Base-by-base conservation (phyloP, 75 land plant species). In the Pinus tabuliformis region DNA sequence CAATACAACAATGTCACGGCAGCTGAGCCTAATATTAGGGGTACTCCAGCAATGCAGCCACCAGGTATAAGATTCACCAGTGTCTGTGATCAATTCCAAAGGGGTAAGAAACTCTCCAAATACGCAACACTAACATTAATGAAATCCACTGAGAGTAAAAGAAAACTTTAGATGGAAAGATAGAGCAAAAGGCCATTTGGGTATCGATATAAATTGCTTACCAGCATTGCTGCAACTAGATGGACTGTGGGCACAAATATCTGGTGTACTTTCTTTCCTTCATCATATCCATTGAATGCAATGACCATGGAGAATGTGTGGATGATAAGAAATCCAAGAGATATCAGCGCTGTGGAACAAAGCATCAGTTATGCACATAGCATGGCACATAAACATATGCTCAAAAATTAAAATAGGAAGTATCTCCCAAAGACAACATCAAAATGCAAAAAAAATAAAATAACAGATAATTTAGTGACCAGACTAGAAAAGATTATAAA, bases 251-350 rank as follows among this genome's bases (percentile, higher is more conserved):
- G 95, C 59, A 87, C 91, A 83, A 96, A 88, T 54, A 78, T 26
- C 66, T 90, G 91, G 62, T 89, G 93, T 56, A 75, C 15, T 78
- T 79, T 95, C 78, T 88, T 87, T 72, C 75, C 83, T 56, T 89
- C 90, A n/a, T 88, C 86, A 80, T 91, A 92, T 70, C 95, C 99
- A 64, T 86, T 91, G 80, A 96, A 96, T 63, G 97, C 91, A 75
- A 96, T 94, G 59, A 96, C 88, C 99, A 96, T 96, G 56, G 97
- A 96, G 76, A 92, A 91, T 8, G 99, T 92, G 78, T 96, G 97
- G 33, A 96, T 87, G 16, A 86, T 85, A 24, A 89, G 80, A 82
- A 96, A 94, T 58, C 89, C 95, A 68, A 96, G 91, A 12, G 95
- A 79, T 37, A 95, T 88, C 37, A 92, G 75, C 24, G 99, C 99